A percentile compares a stretch with the other conserved stretches of the same genome.
These are phyloP conservation scores for Exophiala xenobiotica DNA, from an alignment of 2,329 filamentous ascomycete species.

Conservation along the genomic window DNA sequence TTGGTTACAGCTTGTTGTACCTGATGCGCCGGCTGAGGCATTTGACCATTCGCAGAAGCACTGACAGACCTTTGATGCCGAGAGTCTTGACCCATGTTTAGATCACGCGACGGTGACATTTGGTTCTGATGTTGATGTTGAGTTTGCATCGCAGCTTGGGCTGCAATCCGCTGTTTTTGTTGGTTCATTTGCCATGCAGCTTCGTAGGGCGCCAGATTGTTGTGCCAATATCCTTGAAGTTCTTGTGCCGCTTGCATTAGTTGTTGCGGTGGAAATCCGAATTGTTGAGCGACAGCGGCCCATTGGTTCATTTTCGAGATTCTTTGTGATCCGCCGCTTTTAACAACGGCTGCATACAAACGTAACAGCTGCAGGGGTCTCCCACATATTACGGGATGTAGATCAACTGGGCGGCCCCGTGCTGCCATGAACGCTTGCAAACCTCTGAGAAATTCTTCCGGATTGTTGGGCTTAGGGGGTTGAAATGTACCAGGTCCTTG, in stretches of 20 bases:
- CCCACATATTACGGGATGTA: conserved; percentile 70
- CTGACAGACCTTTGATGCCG: conserved; percentile 26
- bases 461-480: conserved; percentile 40
- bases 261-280: conserved; percentile 62
- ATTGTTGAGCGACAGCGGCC: conserved; percentile 66
- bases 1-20: conserved; percentile 33
- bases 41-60: conserved; percentile 32
- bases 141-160: conserved; percentile 39
- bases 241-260: conserved; percentile 67
- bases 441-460: conserved; percentile 72
- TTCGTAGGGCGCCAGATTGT: conserved; percentile 73
- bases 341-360: conserved; percentile 75
- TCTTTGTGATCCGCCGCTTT: conserved; percentile 72
- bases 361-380: conserved; percentile 71
- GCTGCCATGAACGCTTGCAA: conserved; percentile 75
- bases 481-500: conserved; percentile 20
- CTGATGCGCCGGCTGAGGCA: conserved; percentile 15
- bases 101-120: conserved; percentile 39
- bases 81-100: conserved; percentile 36
- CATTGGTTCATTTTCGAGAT: conserved; percentile 71
- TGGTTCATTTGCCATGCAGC: conserved; percentile 46
- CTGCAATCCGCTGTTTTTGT: conserved; percentile 43
- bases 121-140: conserved; percentile 40
- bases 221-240: conserved; percentile 72
- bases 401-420: conserved; percentile 70